Percentiles rank a stretch among this genome's conserved stretches.
phyloP scores from a whole-genome alignment of 2,329 filamentous ascomycete species.

The Plenodomus biglobosus region DNA sequence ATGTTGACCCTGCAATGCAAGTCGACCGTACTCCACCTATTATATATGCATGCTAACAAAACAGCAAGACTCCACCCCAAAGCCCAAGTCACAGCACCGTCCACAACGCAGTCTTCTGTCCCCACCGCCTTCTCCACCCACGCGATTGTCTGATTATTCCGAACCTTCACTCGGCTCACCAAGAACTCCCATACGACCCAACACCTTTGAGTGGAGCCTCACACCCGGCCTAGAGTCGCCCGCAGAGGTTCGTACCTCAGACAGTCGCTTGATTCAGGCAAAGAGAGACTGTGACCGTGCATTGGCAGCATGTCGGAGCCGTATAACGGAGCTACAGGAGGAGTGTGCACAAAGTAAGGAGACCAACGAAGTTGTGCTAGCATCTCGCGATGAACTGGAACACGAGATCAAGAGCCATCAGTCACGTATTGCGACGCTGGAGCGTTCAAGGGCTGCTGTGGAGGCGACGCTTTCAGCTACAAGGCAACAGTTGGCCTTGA shows the following conservation, averaged over 20 bases:
- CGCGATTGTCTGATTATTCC: constrained; percentile 17
- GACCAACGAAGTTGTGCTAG: constrained; percentile 19
- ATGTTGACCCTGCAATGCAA: constrained; percentile 44
- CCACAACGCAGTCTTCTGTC: constrained; percentile 31
- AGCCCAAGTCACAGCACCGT: constrained; percentile 20
- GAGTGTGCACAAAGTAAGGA: constrained; percentile 35
- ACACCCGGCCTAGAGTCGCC: constrained; percentile 18
- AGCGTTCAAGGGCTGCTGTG: constrained; percentile 27
- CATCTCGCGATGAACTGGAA: constrained; percentile 23
- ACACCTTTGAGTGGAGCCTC: constrained; percentile 24
- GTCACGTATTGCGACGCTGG: constrained; percentile 30
- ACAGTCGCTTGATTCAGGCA: constrained; percentile 40
- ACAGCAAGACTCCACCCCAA: constrained; percentile 28
- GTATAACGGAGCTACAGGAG: constrained; percentile 38
- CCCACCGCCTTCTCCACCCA: constrained; percentile 39
- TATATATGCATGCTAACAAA: constrained; percentile 7
- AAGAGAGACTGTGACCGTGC: constrained; percentile 43
- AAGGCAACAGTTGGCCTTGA: constrained; percentile 22
- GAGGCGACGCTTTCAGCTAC: constrained; percentile 27
- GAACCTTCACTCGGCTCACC: constrained; percentile 18
- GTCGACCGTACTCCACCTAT: constrained; percentile 4
- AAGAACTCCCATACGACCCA: constrained; percentile 29
- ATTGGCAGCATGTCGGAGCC: constrained; percentile 37
- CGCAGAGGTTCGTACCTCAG: constrained; percentile 34
- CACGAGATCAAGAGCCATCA: constrained; percentile 34